These are phyloP conservation scores for Xanthoconium purpureum DNA, from an alignment of 768 basidiomycete genomes.

Conservation along the genomic window DNA sequence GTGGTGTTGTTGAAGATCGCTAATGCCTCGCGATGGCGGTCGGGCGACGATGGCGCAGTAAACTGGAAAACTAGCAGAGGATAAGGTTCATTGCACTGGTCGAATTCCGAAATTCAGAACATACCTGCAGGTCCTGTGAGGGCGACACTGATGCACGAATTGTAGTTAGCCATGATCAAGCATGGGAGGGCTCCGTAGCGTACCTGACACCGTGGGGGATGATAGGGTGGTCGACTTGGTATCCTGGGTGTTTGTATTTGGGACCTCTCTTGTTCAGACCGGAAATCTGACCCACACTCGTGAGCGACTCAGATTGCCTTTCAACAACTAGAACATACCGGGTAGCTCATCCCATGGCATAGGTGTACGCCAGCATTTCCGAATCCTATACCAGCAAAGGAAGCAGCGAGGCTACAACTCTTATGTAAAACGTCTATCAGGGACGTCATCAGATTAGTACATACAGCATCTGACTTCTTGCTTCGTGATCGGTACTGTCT, in stretches of 20 bases:
- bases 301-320: background rate
- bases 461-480: slow-evolving; percentile 88
- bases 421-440: background rate
- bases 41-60: slow-evolving; percentile 90
- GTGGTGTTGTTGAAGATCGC: slow-evolving; percentile 74
- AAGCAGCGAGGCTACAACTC: slow-evolving; percentile 69
- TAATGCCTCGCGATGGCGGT: slow-evolving; percentile 85
- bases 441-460: slow-evolving; percentile 15
- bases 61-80: slow-evolving; percentile 75
- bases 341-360: slow-evolving; percentile 88
- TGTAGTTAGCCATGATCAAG: background rate
- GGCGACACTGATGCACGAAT: slow-evolving; percentile 56
- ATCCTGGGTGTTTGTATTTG: slow-evolving; percentile 89
- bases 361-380: slow-evolving; percentile 92
- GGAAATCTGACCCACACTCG: slow-evolving; percentile 58
- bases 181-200: background rate
- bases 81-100: background rate
- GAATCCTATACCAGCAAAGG: slow-evolving; percentile 94
- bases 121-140: slow-evolving; percentile 82
- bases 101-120: slow-evolving; percentile 18
- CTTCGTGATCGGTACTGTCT: slow-evolving; percentile 75
- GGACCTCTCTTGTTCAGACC: slow-evolving; percentile 93
- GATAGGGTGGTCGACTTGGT: slow-evolving; percentile 79
- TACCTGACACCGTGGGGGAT: slow-evolving; percentile 91
- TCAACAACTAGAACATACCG: slow-evolving; percentile 45